These are phyloP conservation scores for Rhizoctonia solani DNA, from an alignment of 1,284 basidiomycete genomes.

Conservation along the genomic window DNA sequence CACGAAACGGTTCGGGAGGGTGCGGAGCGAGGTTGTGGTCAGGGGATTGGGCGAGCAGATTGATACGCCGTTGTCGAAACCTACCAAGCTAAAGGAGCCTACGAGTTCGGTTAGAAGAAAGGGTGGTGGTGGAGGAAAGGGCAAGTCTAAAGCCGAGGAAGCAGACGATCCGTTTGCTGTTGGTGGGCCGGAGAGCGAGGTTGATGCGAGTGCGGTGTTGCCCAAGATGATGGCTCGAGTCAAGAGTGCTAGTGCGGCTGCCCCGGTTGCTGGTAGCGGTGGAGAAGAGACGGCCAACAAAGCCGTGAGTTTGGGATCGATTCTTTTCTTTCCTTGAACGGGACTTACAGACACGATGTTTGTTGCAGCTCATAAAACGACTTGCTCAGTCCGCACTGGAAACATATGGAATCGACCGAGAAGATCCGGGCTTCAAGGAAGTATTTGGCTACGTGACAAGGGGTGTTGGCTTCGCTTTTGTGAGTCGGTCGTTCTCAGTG, in stretches of 20 bases:
- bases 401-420: slow-evolving; percentile 55
- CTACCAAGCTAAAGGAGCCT: slow-evolving; percentile 57
- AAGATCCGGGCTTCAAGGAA: slow-evolving; percentile 65
- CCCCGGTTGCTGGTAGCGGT: too few species aligned
- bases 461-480: slow-evolving; percentile 60
- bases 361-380: slow-evolving; percentile 52
- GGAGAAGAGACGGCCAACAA: slow-evolving; percentile 51
- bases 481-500: slow-evolving; percentile 44
- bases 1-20: not conserved
- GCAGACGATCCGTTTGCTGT: slow-evolving; percentile 58
- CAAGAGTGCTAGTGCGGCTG: not conserved
- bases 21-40: slow-evolving; percentile 40
- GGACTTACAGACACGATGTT: slow-evolving; percentile 44
- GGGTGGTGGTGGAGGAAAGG: slow-evolving; percentile 43
- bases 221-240: slow-evolving; percentile 27
- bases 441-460: slow-evolving; percentile 57
- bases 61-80: slow-evolving; percentile 38
- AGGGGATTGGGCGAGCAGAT: slow-evolving; percentile 45
- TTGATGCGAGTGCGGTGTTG: slow-evolving; percentile 9
- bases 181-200: not conserved
- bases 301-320: slow-evolving; percentile 49
- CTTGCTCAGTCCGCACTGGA: slow-evolving; percentile 49
- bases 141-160: slow-evolving; percentile 42
- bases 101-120: slow-evolving; percentile 46
- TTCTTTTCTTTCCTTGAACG: not conserved